phyloP scores from a whole-genome alignment of 2,329 filamentous ascomycete species.

The Diplodia intermedia region DNA sequence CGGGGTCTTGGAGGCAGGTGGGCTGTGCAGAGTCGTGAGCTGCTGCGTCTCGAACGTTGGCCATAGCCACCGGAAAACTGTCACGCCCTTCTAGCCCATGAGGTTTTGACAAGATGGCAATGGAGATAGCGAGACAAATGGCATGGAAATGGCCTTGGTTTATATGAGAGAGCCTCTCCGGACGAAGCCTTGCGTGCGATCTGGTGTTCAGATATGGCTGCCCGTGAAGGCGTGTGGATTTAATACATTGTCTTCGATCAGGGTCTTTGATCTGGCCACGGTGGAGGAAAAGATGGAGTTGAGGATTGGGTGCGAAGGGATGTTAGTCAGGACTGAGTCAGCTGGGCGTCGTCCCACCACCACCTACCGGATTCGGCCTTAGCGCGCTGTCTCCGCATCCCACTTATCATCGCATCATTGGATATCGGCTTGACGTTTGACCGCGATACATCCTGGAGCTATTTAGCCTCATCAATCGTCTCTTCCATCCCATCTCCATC shows the following conservation, averaged over 20 bases:
- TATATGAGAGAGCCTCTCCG: background rate
- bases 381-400: conserved; percentile 3
- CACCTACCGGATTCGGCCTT: background rate
- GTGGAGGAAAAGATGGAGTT: no score
- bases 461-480: conserved; percentile 22
- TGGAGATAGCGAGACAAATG: no score
- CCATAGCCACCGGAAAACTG: background rate
- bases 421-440: conserved; percentile 20
- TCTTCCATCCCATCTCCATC: conserved; percentile 32
- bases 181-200: background rate
- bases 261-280: no score
- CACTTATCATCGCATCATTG: conserved; percentile 21
- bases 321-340: conserved; percentile 1
- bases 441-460: conserved; percentile 17
- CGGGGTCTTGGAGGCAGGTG: background rate
- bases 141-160: background rate
- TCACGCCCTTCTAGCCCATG: background rate
- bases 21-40: background rate
- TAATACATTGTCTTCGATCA: no score
- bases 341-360: background rate
- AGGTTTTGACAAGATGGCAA: background rate
- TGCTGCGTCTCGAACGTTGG: background rate
- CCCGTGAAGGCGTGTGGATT: no score
- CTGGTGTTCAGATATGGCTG: no score
- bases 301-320: no score